These are phyloP conservation scores for Solanum gandarillasii DNA, from an alignment of 257 asterid species.

Conservation along the genomic window DNA sequence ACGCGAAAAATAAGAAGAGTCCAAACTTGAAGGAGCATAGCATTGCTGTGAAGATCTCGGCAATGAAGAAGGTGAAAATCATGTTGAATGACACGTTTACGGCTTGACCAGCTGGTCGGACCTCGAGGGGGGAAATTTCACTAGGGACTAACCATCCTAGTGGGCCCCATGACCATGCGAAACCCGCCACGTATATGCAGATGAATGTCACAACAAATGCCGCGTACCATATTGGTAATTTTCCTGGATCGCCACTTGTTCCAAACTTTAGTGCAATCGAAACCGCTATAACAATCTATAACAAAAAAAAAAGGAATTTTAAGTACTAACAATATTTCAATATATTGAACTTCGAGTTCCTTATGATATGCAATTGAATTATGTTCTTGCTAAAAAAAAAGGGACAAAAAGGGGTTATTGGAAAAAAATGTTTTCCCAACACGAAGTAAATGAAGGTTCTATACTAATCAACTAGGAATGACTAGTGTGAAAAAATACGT, in stretches of 20 bases:
- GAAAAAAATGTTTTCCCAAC: background rate
- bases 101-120: constrained; percentile 69
- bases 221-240: constrained; percentile 55
- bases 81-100: constrained; percentile 56
- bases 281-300: constrained; percentile 38
- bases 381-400: background rate
- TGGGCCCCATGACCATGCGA: constrained; percentile 89
- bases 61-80: constrained; percentile 51
- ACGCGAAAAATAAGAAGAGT: constrained; percentile 50
- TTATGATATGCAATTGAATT: background rate
- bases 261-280: constrained; percentile 59
- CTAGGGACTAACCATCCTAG: constrained; percentile 82
- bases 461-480: background rate
- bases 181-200: constrained; percentile 60
- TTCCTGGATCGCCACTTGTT: constrained; percentile 29
- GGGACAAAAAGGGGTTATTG: background rate
- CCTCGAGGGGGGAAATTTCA: constrained; percentile 63
- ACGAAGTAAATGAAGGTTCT: background rate
- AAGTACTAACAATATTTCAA: background rate
- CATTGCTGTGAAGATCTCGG: constrained; percentile 53
- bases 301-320: no score
- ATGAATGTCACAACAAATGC: constrained; percentile 46
- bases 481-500: background rate
- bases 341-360: background rate
- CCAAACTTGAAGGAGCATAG: constrained; percentile 67